phyloP scores from a whole-genome alignment of 2,329 filamentous ascomycete genomes.

The Podosphaera leucotricha region DNA sequence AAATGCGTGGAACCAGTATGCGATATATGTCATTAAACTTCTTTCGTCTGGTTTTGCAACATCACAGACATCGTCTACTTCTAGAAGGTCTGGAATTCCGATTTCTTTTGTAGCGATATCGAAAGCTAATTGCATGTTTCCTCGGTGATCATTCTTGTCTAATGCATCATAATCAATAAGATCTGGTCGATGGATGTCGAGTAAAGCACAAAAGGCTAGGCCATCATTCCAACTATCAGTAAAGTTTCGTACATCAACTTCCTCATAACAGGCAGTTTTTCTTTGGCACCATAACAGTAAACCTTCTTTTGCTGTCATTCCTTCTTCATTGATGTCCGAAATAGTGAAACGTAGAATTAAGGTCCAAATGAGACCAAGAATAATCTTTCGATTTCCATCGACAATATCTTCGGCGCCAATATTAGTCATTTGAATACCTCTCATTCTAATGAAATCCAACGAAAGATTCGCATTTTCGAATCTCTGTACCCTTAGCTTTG shows the following conservation, averaged over 20 bases:
- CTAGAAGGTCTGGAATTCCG: constrained; percentile 81
- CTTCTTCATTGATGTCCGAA: constrained; percentile 94
- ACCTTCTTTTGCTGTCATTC: constrained; percentile 92
- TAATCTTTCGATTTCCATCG: constrained; percentile 93
- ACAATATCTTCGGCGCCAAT: constrained; percentile 97
- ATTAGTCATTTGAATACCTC: constrained; percentile 92
- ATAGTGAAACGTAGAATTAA: constrained; percentile 96
- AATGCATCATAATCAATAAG: constrained; percentile 89
- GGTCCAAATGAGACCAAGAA: constrained; percentile 92
- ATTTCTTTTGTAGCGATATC: constrained; percentile 93
- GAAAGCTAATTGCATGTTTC: constrained; percentile 96
- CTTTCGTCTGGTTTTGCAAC: constrained; percentile 89
- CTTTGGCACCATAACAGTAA: constrained; percentile 90
- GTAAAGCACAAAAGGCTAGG: constrained; percentile 79
- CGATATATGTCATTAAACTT: constrained; percentile 97
- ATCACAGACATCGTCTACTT: constrained; percentile 95
- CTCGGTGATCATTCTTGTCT: constrained; percentile 80
- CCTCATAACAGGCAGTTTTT: constrained; percentile 96
- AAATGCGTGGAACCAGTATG: constrained; percentile 99
- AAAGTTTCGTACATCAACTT: constrained; percentile 88
- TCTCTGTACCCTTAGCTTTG: constrained; percentile 82
- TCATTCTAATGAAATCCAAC: constrained; percentile 73
- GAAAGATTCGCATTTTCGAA: constrained; percentile 97
- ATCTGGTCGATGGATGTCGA: constrained; percentile 93
- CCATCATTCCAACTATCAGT: constrained; percentile 94